Evolutionary conservation across 225 moss, liverwort and hornwort genomes (phyloP), one percentile per base, ranked within the genome.

Genomic region (Anthoceros angustus): DNA sequence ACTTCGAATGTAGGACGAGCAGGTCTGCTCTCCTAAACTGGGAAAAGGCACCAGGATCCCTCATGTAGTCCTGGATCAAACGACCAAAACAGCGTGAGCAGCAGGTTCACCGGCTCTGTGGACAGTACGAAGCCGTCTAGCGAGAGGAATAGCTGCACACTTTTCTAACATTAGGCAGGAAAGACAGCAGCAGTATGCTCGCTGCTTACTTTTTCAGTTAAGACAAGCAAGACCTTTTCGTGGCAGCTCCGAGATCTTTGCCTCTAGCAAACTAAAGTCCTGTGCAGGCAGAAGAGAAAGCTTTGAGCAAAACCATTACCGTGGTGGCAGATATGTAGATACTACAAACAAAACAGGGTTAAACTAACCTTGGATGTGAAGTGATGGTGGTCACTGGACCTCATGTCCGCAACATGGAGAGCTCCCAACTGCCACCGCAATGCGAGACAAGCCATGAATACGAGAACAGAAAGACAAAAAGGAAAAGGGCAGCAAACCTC

Each of bases 161-260:
- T 7, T 64, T 26, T 10, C 25, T 12, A 4, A 38, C 49, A 16
- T 11, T 40, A 8, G 9, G 9, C 43, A 12, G 60, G 20, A 10
- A 10, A 20, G 25, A 43, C 6, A 20, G 9, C 20, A 62, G 3
- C n/a, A 38, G 8, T 46, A 15, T 11, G 10, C 49, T 2, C 11
- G 4, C 12, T 60, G 21, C 38, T 14, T 74, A 98, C 92, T 91
- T 98, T 98, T 66, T 98, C 95, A 66, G 85, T 98, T 0, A 84
- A 73, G 41, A 98, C 77, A 50, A 98, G 77, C 70, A 91, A 67
- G 61, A 80, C 67, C 32, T 25, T 76, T 18, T 40, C 40, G 18
- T 70, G 71, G 80, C 15, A 98, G 85, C 62, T 80, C 63, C 67
- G 73, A 46, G 42, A 74, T 77, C 63, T 72, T 73, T 26, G 67